These are phyloP conservation scores for Verbascum thapsus DNA, from an alignment of 257 asterid genomes.

Conservation along the genomic window DNA sequence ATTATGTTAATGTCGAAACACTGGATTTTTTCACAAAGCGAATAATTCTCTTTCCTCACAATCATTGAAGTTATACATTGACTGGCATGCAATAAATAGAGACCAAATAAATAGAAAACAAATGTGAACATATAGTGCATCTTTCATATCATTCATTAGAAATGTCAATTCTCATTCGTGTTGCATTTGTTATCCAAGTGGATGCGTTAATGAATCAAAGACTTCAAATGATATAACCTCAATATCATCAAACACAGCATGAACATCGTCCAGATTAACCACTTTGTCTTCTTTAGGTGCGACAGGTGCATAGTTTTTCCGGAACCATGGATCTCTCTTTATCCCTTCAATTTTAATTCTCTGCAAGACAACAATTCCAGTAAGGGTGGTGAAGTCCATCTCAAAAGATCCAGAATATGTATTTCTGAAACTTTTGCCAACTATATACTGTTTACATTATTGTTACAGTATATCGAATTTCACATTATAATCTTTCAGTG, in stretches of 20 bases:
- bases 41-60: conserved; percentile 12
- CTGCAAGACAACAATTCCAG: conserved; percentile 47
- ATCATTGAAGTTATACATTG: conserved; percentile 14
- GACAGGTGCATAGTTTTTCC: conserved; percentile 61
- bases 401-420: conserved; percentile 4
- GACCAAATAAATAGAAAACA: conserved; percentile 19
- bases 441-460: background rate
- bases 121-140: conserved; percentile 7
- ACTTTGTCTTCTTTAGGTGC: conserved; percentile 67
- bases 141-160: background rate
- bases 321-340: conserved; percentile 79
- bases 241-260: conserved; percentile 86
- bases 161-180: background rate
- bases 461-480: background rate
- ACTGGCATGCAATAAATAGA: conserved; percentile 14
- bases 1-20: conserved; percentile 19
- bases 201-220: conserved; percentile 5
- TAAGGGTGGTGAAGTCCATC: conserved; percentile 32
- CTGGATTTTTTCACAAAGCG: background rate
- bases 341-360: conserved; percentile 77
- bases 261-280: conserved; percentile 84
- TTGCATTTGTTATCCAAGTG: too few relatives aligned
- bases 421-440: background rate
- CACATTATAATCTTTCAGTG: conserved; percentile 3
- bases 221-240: conserved; percentile 51